Base-by-base conservation (phyloP, 495 filamentous ascomycete genomes). In the Neurospora hispaniola region DNA sequence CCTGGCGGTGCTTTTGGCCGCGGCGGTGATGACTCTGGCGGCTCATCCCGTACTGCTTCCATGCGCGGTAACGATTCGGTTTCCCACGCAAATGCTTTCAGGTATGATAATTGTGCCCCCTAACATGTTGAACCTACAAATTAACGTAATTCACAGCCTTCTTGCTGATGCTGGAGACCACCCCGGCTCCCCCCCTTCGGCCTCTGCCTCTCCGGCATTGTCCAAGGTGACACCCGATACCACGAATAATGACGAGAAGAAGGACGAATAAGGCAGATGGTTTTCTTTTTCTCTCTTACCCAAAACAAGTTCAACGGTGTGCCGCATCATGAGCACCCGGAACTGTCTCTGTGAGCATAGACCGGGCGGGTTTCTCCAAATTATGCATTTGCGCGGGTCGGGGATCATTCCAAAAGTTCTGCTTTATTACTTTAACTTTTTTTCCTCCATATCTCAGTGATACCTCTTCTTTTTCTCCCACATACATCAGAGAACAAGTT, bases 11-110 rank as follows among this genome's bases (percentile, higher is more conserved):
- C 90, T 76, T 82, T 93, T 72, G 88, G 87, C 76, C 87, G 90
- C 75, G 87, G 88, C 59, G 89, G 89, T 69, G 93, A 97, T 73
- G 94, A 96, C 77, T 86, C 84, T 16, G 81, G 80, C 42, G 88
- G 90, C 69, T 94, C 93, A 71, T 97, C 94, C 71, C 90, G 96
- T 76, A 96, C 92, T 73, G 91, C 90, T 76, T 91, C 94, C 82
- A 89, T 86, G 72, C 91, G 89, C 80, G 89, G 90, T 75, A 86
- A 71, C 88, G 75, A 87, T 89, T 82, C 90, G 69, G 85, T 89
- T 44, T 87, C 91, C 43, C 89, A 91, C 73, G 86, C 88, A 71
- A 99, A 98, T 84, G 90, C 93, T 75, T 99, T 96, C 86, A 94
- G 93, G 96, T 97, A 85, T 38, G 54, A 66, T 66, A 84, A 89